These are phyloP conservation scores for Chlorencoelia australis DNA, from an alignment of 2,329 filamentous ascomycete genomes.

Conservation along the genomic window DNA sequence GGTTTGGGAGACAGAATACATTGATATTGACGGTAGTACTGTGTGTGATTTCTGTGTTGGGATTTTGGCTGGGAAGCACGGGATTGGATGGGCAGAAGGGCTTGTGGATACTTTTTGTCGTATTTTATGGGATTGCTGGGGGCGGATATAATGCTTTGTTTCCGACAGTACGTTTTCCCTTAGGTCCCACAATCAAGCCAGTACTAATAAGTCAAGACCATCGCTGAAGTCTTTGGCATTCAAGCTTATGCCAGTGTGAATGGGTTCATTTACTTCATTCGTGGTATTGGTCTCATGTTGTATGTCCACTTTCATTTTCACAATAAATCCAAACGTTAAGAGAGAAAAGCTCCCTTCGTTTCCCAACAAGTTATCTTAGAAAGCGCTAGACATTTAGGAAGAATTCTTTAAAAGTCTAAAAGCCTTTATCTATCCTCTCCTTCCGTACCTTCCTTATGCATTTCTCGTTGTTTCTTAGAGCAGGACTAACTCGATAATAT, in stretches of 20 bases:
- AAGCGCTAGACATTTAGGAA: no score
- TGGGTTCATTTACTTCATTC: conserved; percentile 36
- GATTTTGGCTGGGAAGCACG: conserved; percentile 29
- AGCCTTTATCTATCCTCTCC: no score
- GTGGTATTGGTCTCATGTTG: conserved; percentile 35
- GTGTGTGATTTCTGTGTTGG: conserved; percentile 29
- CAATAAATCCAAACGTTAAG: no score
- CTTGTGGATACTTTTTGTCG: conserved; percentile 34
- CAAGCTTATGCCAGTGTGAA: conserved; percentile 38
- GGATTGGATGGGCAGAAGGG: conserved; percentile 21
- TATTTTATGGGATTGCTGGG: conserved; percentile 33
- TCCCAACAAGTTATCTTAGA: no score
- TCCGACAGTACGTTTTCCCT: conserved; percentile 26
- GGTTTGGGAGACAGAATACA: conserved; percentile 37
- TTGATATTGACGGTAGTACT: conserved; percentile 33
- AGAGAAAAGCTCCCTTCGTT: no score
- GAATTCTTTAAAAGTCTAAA: no score
- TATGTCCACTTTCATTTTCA: no score
- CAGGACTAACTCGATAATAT: no score
- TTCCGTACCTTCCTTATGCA: no score
- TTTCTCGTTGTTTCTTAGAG: no score
- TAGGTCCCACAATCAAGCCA: neutral
- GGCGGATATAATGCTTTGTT: conserved; percentile 38
- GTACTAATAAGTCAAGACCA: conserved; percentile 19
- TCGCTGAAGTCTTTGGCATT: conserved; percentile 39